Evolutionary conservation across 1,284 basidiomycete species (phyloP).

Genomic region (Sutorius eximius): DNA sequence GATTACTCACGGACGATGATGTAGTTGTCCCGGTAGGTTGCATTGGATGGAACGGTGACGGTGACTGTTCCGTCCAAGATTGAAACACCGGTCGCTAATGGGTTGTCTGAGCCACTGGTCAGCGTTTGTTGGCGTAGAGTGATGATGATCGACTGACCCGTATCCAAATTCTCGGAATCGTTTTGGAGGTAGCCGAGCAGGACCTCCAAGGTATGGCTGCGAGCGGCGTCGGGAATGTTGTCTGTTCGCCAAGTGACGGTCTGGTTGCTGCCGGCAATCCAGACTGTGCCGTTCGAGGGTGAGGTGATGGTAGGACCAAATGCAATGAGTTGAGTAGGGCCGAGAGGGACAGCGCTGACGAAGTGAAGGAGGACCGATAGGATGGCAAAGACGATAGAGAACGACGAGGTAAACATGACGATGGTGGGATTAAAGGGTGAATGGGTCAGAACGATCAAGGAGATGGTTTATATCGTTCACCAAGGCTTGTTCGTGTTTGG

Average conservation of each 20-base stretch:
- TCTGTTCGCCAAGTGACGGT: constrained; percentile 45
- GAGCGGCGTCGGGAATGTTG: constrained; percentile 33
- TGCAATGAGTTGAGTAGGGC: constrained; percentile 40
- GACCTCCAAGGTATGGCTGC: constrained; percentile 34
- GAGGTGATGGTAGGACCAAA: constrained; percentile 46
- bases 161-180: constrained; percentile 43
- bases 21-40: constrained; percentile 30
- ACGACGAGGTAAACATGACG: constrained; percentile 24
- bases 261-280: constrained; percentile 40
- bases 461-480: too few relatives aligned
- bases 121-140: neutral
- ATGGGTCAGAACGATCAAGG: neutral
- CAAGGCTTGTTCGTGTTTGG: too few relatives aligned
- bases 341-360: constrained; percentile 33
- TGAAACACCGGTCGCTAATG: constrained; percentile 43
- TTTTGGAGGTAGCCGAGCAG: constrained; percentile 38
- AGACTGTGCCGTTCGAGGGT: constrained; percentile 34
- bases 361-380: constrained; percentile 18
- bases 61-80: constrained; percentile 37
- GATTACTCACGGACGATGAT: constrained; percentile 38
- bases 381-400: constrained; percentile 21
- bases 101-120: constrained; percentile 34
- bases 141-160: constrained; percentile 33
- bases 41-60: constrained; percentile 39
- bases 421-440: constrained; percentile 19